Conservation (phyloP, 192 early-diverging fungal species). For the Chytriomyces sp. region DNA sequence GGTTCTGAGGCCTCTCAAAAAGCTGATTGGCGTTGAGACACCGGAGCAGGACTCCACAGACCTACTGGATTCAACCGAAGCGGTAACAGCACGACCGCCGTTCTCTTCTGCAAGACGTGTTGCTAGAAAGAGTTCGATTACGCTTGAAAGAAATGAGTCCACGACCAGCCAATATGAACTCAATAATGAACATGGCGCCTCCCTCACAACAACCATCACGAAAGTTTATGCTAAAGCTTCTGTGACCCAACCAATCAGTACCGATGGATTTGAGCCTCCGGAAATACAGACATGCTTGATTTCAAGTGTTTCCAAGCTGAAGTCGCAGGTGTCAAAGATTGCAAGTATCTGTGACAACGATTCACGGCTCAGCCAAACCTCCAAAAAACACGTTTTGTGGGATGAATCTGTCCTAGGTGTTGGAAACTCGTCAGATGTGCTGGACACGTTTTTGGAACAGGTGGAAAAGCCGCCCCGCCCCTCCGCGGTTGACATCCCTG, state of each 20-base stretch:
- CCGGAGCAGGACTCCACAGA: no score
- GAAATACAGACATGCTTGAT: background rate
- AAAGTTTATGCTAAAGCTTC: background rate
- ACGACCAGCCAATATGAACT: background rate
- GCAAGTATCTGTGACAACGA: background rate
- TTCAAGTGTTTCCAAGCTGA: background rate
- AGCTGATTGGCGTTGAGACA: conserved; percentile 23
- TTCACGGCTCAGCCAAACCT: background rate
- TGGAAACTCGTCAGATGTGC: conserved; percentile 5
- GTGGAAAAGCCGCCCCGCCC: background rate
- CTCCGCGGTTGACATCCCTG: background rate
- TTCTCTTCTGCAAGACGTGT: background rate
- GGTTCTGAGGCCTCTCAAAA: conserved; percentile 22
- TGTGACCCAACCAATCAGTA: no score
- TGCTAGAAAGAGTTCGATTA: background rate
- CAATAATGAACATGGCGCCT: background rate
- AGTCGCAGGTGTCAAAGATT: background rate
- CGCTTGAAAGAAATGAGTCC: no score
- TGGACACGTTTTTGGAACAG: background rate
- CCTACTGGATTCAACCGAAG: background rate
- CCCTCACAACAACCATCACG: background rate
- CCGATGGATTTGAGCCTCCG: background rate
- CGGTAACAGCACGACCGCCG: background rate
- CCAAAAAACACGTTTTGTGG: background rate
- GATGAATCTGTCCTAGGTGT: background rate